Evolutionary conservation across 192 early-diverging fungal species (phyloP), one percentile per base, ranked within the genome.

Genomic region (Podila epicladia): DNA sequence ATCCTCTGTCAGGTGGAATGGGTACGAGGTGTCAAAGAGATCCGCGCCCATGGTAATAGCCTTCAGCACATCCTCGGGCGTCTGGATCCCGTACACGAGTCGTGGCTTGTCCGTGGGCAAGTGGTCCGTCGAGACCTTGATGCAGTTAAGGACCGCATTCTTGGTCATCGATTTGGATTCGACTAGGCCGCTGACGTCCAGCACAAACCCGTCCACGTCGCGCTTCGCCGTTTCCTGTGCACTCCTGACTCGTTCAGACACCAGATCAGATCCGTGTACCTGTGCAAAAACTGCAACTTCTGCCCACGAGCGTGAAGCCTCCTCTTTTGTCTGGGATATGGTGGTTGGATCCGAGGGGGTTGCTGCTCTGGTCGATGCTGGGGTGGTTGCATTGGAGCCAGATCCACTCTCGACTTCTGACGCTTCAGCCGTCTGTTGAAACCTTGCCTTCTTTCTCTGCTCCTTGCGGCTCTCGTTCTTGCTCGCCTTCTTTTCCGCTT

Each of bases 21-120:
- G 83, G 75, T 94, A 94, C 60, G 82, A 83, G 28, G 88, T 88
- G 76, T 94, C 92, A 82, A 93, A 93, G 58, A 95, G 67, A 71
- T 95, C 93, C 29, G 92, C 84, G 0, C 93, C 93, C 9, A 83
- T 70, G 0, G 71, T 32, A 35, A 91, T 73, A 11, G 72, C 89
- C 50, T 68, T 64, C 49, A 91, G 65, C 19, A 91, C 77, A 29
- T 84, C 73, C 72, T 87, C 89, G 68, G 89, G 89, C 19, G 83
- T 66, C 7, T 74, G 75, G 24, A 90, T 61, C 5, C 85, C 85
- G 69, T 90, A 89, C 4, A 83, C 73, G 9, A 91, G 31, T 60
- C 77, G 83, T 3, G 89, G 90, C 62, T 92, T 92, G 20, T 84
- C 71, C 5, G 59, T 9, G 12, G 88, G 89, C 20, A 92, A 53